phyloP scores from a whole-genome alignment of 108 stramenopile species.

The Pseudonitzschia multistriata region DNA sequence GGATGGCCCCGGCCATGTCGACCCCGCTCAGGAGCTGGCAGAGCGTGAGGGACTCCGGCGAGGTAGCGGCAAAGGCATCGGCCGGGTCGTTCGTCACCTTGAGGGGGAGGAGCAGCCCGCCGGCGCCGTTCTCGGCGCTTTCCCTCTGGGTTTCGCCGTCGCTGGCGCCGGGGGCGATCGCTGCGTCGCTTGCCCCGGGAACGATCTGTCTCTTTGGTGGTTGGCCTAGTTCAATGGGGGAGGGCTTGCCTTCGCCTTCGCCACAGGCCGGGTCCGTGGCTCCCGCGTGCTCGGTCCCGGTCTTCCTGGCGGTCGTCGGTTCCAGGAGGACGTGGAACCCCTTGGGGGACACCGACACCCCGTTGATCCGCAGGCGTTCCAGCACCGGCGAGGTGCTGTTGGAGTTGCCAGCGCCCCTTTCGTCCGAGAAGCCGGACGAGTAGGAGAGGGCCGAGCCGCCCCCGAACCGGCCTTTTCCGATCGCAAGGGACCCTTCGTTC shows the following conservation, averaged over 20 bases:
- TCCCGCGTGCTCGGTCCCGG: not conserved
- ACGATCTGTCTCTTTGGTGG: too few species aligned
- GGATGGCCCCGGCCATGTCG: conserved; percentile 75
- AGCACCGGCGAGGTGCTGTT: not conserved
- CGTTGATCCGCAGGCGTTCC: conserved; percentile 22
- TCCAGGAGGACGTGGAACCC: conserved; percentile 28
- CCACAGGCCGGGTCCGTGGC: too few species aligned
- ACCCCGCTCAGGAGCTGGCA: conserved; percentile 64
- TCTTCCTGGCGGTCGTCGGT: conserved; percentile 9
- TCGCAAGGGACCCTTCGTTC: too few species aligned
- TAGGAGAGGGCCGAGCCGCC: not conserved
- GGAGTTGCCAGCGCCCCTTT: not conserved
- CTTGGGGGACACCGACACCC: conserved; percentile 22
- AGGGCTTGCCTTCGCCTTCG: too few species aligned
- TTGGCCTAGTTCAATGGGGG: too few species aligned
- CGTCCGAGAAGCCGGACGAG: not conserved
- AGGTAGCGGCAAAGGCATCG: conserved; percentile 42
- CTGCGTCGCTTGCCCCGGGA: not conserved
- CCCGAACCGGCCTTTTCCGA: not conserved
- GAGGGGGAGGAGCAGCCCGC: conserved; percentile 20
- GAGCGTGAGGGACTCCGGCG: conserved; percentile 69
- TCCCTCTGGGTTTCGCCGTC: not conserved
- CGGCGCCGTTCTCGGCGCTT: not conserved
- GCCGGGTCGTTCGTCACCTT: conserved; percentile 32
- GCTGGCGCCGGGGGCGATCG: not conserved